Conservation (phyloP, 257 asterid species). For the Solanum tarijense region DNA sequence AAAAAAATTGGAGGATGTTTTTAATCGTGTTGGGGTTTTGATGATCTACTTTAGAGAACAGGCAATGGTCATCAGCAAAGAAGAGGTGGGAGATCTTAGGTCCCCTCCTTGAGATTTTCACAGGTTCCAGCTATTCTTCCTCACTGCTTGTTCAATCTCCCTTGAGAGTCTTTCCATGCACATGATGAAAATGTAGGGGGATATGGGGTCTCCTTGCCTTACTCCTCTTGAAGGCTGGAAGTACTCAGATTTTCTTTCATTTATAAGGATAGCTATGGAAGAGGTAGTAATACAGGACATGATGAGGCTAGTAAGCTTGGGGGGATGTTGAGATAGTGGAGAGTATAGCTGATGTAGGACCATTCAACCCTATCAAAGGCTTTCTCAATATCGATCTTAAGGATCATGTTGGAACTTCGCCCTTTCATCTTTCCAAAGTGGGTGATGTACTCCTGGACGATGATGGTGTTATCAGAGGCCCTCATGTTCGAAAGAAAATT, state of each 20-base stretch:
- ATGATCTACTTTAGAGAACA: neutral
- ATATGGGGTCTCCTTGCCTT: neutral
- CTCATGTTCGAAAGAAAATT: neutral
- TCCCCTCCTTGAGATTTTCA: too few species aligned
- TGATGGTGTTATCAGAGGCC: neutral
- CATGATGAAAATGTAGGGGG: too few species aligned
- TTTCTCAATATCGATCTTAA: too few species aligned
- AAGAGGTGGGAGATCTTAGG: neutral
- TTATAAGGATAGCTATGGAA: neutral
- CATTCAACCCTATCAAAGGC: neutral
- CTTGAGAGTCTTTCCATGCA: neutral
- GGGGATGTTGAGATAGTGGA: neutral
- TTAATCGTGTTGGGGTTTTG: too few species aligned
- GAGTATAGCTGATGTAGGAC: neutral
- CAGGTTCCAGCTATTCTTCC: fast-evolving
- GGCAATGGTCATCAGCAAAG: neutral
- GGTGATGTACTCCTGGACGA: neutral
- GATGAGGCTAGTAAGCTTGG: neutral
- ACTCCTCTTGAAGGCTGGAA: too few species aligned
- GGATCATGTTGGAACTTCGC: neutral
- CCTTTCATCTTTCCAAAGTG: neutral
- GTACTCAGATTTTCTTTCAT: too few species aligned
- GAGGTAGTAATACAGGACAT: neutral
- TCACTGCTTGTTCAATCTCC: too few species aligned
- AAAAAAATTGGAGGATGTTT: too few species aligned